Percentiles rank a stretch among this genome's conserved stretches.
phyloP scores from a whole-genome alignment of 164 flowering plant genomes.

The Macadamia integrifolia region DNA sequence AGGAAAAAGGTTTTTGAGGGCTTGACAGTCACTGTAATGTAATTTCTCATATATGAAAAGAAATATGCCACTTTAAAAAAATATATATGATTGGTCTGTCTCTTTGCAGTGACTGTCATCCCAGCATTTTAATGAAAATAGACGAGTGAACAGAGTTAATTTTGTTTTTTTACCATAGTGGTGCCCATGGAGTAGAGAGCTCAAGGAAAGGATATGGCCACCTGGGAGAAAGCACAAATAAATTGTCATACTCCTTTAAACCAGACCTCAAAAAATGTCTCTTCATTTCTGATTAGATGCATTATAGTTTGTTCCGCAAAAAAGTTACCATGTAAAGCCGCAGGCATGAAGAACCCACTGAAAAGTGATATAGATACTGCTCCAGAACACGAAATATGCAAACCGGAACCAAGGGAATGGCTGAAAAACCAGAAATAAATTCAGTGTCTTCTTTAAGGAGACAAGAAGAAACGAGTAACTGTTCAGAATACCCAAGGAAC shows the following conservation, averaged over 20 bases:
- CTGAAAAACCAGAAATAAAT: constrained; percentile 20
- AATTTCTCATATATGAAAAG: no score
- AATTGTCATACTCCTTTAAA: not conserved
- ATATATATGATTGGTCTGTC: no score
- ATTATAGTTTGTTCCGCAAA: not conserved
- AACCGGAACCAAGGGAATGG: constrained; percentile 64
- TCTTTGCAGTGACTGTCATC: no score
- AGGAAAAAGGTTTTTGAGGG: no score
- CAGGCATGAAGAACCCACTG: constrained; percentile 74
- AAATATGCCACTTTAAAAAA: no score
- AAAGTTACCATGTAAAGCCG: constrained; percentile 48
- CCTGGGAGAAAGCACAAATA: constrained; percentile 32
- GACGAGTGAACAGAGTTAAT: not conserved
- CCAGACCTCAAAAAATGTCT: not conserved
- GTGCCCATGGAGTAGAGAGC: constrained; percentile 67
- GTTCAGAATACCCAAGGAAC: not conserved
- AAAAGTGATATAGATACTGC: constrained; percentile 46
- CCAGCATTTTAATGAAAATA: not conserved
- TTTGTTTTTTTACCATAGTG: constrained; percentile 48
- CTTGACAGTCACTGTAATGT: no score
- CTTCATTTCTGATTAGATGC: not conserved
- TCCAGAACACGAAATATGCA: constrained; percentile 61
- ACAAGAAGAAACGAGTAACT: not conserved
- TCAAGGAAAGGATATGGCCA: constrained; percentile 94
- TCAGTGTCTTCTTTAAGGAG: not conserved